Evolutionary conservation across 345 rosid species (phyloP), one percentile per base, ranked within the genome.

Genomic region (Laguncularia racemosa): DNA sequence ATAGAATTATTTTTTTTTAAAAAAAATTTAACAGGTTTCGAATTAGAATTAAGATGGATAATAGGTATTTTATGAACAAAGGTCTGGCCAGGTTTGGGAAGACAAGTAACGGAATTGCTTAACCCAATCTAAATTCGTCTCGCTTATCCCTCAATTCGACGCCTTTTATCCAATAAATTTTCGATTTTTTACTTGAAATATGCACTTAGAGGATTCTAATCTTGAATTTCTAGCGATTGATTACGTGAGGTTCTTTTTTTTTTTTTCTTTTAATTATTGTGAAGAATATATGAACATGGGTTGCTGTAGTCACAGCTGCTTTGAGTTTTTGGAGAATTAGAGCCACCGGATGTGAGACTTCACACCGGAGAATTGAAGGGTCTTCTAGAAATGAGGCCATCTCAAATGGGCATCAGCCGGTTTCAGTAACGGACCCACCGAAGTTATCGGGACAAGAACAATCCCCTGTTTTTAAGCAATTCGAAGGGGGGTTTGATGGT

Each of bases 261-360:
- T n/a, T n/a, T n/a, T n/a, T n/a, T n/a, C n/a, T n/a, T n/a, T 49
- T 74, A 60, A 58, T 79, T 11, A 50, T 63, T 21, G 80, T 74
- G 17, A 81, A 70, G 64, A 86, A 71, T 59, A 60, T 89, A 0
- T 86, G 91, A 95, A 65, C 95, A 53, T 86, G 89, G 89, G 55
- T 89, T 20, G 83, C 92, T 46, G 70, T 86, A 44, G 43, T 82
- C 20, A 82, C 92, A 0, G 90, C 88, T 14, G 92, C 82, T 49
- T 58, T 84, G 2, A 83, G 95, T 58, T 82, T 82, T 65, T 89
- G 97, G 95, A 76, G 77, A 67, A 78, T 89, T 50, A 80, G 73
- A 68, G 59, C 71, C 50, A 57, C 58, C 50, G 40, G 18, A 46
- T 20, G 20, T 14, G 15, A n/a, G 44, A 8, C 15, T 12, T 21